These are phyloP conservation scores for Calycina marina DNA, from an alignment of 2,329 filamentous ascomycete species.

Conservation along the genomic window DNA sequence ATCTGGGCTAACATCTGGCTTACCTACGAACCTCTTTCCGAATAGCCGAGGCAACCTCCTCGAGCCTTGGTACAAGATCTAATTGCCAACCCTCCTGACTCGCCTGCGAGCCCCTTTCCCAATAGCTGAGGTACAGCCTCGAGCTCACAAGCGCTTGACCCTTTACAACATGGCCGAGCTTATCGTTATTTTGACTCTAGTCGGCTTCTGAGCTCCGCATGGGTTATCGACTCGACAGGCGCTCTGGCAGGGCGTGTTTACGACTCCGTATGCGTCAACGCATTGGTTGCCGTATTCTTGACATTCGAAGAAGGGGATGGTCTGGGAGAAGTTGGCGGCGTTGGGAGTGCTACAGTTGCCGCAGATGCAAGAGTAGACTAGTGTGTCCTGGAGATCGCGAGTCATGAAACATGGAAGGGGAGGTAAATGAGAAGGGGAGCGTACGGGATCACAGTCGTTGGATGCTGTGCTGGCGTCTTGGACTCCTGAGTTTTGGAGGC, in stretches of 20 bases:
- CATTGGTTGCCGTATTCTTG: slow-evolving; percentile 57
- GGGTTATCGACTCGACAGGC: slow-evolving; percentile 51
- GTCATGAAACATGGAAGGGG: neutral
- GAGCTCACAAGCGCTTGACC: no score
- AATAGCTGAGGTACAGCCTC: no score
- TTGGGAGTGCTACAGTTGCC: slow-evolving; percentile 52
- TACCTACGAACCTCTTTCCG: no score
- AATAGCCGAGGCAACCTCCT: no score
- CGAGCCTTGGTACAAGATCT: no score
- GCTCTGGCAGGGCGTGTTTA: slow-evolving; percentile 41
- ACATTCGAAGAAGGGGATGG: slow-evolving; percentile 66
- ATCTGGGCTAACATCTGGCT: no score
- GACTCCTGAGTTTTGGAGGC: slow-evolving; percentile 40
- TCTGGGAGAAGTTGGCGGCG: slow-evolving; percentile 62
- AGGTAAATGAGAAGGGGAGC: slow-evolving; percentile 12
- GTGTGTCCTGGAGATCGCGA: slow-evolving; percentile 30
- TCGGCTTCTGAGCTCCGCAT: slow-evolving; percentile 56
- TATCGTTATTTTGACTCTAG: slow-evolving; percentile 39
- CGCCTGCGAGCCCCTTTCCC: no score
- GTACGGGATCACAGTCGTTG: slow-evolving; percentile 56
- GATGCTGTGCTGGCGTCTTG: slow-evolving; percentile 28
- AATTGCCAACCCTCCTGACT: no score
- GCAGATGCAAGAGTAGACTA: slow-evolving; percentile 63
- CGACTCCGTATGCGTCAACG: slow-evolving; percentile 37
- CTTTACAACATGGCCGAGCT: slow-evolving; percentile 26